Conservation (phyloP, 2,329 filamentous ascomycete species). For the Bertia moriformis region DNA sequence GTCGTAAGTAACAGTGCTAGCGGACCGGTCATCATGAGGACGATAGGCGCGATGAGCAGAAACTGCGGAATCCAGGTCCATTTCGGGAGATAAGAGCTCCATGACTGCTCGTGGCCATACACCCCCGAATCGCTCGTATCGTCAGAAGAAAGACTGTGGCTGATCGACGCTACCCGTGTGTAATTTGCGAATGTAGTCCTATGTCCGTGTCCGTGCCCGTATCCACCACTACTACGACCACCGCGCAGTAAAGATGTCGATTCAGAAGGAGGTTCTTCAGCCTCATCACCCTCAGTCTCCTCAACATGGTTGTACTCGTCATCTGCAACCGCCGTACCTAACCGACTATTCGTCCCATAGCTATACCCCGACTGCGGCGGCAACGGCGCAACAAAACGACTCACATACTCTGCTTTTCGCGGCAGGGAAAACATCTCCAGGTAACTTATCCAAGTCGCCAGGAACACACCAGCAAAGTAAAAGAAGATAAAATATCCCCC, state of each 20-base stretch:
- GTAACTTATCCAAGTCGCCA: slow-evolving; percentile 62
- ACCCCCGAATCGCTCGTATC: slow-evolving; percentile 15
- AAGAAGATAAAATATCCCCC: slow-evolving; percentile 24
- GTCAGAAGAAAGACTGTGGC: slow-evolving; percentile 7
- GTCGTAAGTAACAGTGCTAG: slow-evolving; percentile 59
- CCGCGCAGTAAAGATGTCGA: slow-evolving; percentile 35
- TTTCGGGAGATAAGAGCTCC: slow-evolving; percentile 64
- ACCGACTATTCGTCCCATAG: background rate
- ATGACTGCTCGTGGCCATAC: slow-evolving; percentile 66
- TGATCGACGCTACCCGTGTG: slow-evolving; percentile 14
- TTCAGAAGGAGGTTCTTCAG: slow-evolving; percentile 28
- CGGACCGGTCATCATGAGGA: slow-evolving; percentile 64
- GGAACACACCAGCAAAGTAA: slow-evolving; percentile 45
- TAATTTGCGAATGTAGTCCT: slow-evolving; percentile 38
- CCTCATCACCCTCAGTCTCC: slow-evolving; percentile 14
- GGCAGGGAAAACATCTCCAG: slow-evolving; percentile 68
- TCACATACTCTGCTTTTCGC: slow-evolving; percentile 51
- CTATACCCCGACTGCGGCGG: slow-evolving; percentile 6
- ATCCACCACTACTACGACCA: slow-evolving; percentile 20
- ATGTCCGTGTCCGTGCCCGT: too few species aligned
- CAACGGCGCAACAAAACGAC: background rate
- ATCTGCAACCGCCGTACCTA: background rate
- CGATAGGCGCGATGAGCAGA: slow-evolving; percentile 63
- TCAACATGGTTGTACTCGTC: slow-evolving; percentile 7
- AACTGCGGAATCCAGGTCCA: slow-evolving; percentile 87